Evolutionary conservation across 148 eudicot species (phyloP), one percentile per base, ranked within the genome.

Genomic region (Camellia granthamiana): DNA sequence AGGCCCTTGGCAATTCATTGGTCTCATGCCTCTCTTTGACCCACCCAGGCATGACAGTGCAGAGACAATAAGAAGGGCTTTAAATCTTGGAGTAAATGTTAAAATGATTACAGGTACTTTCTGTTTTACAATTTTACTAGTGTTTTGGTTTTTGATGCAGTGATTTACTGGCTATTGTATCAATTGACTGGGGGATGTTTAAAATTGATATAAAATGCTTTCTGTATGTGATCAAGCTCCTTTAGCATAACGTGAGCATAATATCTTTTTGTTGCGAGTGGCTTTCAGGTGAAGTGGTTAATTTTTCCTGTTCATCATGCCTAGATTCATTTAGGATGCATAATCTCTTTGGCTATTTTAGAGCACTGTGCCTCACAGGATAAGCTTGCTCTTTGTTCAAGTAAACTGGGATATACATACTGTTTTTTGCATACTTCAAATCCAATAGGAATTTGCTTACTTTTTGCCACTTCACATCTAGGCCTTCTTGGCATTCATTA

Each of bases 41-140:
- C 99, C 99, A 56, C 99, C 99, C 43, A 90, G 99, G 73, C 99
- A 96, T 73, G 99, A 96, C 83, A 96, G 99, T 90, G 99, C 99
- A 3, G 98, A 96, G 62, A 96, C 99, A 72, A 96, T 96, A 46
- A 88, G 98, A 83, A 92, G 99, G 85, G 99, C 99, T 63, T 81
- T 96, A 69, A 91, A 96, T 86, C 97, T 96, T 43, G 99, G 99
- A 76, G 99, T 96, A 7, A 96, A 80, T 84, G 99, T 96, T 47
- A 94, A 96, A 84, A 96, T 96, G 99, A 96, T 96, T 78, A 96
- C 99, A 83, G 99, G 99, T 96, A 72, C 77, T 80, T 81, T 62
- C 38, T 79, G 41, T 58, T 63, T 55, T 16, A 56, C 41, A 8
- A 12, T 83, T 79, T 49, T 69, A 55, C 49, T 5, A 38, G 18